Percentiles rank a stretch among this genome's conserved stretches.
Conservation (phyloP, 257 asterid species). For the Rehmannia glutinosa region DNA sequence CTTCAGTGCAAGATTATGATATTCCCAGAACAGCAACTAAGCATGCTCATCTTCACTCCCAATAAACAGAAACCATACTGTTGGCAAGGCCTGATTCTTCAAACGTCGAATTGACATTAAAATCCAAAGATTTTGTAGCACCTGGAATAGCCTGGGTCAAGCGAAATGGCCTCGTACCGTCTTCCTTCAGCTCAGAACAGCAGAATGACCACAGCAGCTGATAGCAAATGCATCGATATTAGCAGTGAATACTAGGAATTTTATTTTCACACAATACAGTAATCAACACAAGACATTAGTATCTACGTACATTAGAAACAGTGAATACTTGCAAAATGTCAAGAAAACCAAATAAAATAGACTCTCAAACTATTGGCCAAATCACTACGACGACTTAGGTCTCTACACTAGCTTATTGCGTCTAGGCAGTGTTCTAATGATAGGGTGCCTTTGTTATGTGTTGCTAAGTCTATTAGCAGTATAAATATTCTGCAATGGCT, state of each 20-base stretch:
- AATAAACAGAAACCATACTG: slow-evolving; percentile 66
- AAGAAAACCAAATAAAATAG: background rate
- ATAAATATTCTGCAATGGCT: too few relatives aligned
- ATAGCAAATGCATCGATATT: slow-evolving; percentile 8
- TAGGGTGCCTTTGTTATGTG: too few relatives aligned
- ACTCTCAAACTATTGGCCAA: too few relatives aligned
- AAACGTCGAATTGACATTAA: slow-evolving; percentile 33
- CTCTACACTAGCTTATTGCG: too few relatives aligned
- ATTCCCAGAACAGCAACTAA: background rate
- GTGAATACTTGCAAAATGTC: background rate
- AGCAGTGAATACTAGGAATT: background rate
- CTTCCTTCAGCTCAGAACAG: slow-evolving; percentile 57
- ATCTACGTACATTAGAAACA: background rate
- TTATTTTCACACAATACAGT: background rate
- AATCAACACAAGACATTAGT: background rate
- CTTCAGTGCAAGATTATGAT: slow-evolving; percentile 16
- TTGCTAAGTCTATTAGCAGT: too few relatives aligned
- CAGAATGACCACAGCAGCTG: slow-evolving; percentile 88
- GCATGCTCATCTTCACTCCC: slow-evolving; percentile 39
- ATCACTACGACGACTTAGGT: too few relatives aligned
- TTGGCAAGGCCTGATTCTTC: slow-evolving; percentile 71
- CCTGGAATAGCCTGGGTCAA: slow-evolving; percentile 76
- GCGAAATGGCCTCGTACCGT: slow-evolving; percentile 45
- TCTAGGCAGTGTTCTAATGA: too few relatives aligned
- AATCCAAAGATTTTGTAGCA: slow-evolving; percentile 49